A percentile compares a stretch with the other conserved stretches of the same genome.
Evolutionary conservation across 257 asterid genomes (phyloP).

Genomic region (Capsicum chinense): DNA sequence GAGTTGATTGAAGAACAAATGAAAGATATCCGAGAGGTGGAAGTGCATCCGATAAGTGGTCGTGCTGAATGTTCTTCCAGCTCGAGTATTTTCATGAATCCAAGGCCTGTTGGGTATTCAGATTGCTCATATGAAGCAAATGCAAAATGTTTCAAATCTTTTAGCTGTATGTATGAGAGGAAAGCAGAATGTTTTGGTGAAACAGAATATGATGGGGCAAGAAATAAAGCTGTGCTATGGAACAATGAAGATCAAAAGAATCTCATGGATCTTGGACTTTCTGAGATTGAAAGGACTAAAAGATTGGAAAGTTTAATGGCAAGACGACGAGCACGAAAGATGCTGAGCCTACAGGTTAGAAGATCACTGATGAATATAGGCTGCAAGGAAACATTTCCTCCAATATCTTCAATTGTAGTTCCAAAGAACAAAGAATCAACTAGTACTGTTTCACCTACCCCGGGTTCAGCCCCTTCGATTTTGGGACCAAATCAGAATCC

Average conservation of each 20-base stretch:
- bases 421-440: conserved; percentile 43
- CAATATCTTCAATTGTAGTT: conserved; percentile 47
- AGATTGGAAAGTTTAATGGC: conserved; percentile 94
- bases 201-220: conserved; percentile 37
- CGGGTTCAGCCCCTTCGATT: conserved; percentile 87
- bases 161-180: conserved; percentile 22
- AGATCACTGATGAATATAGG: conserved; percentile 55
- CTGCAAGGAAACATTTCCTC: conserved; percentile 36
- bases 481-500: conserved; percentile 73
- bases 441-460: conserved; percentile 54
- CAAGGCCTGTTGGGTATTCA: conserved; percentile 17
- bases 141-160: conserved; percentile 14
- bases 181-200: conserved; percentile 39
- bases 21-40: conserved; percentile 62
- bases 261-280: conserved; percentile 59
- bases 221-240: conserved; percentile 45
- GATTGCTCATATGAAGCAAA: conserved; percentile 15
- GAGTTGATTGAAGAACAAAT: conserved; percentile 50
- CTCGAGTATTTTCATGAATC: conserved; percentile 8
- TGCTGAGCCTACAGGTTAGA: conserved; percentile 52
- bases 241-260: conserved; percentile 54
- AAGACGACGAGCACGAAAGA: conserved; percentile 68
- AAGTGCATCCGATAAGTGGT: conserved; percentile 36
- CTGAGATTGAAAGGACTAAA: conserved; percentile 70
- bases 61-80: conserved; percentile 30